Percentiles rank a stretch among this genome's conserved stretches.
phyloP scores from a whole-genome alignment of 2,329 filamentous ascomycete species.

The Juglanconis sp. region DNA sequence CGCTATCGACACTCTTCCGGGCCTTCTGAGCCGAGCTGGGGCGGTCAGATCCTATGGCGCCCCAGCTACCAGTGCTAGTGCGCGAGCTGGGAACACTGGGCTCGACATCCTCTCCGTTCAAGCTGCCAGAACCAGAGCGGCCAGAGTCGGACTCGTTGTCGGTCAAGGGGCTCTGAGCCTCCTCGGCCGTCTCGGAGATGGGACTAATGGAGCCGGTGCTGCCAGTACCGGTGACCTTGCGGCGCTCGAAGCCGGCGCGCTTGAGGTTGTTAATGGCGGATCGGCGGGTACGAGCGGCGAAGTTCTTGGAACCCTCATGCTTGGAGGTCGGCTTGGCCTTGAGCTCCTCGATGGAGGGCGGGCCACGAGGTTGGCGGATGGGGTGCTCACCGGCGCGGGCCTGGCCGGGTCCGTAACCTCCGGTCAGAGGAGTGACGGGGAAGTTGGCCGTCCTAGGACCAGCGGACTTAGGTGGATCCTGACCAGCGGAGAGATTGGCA shows the following conservation, averaged over 20 bases:
- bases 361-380: slow-evolving; percentile 85
- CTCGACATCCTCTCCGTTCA: slow-evolving; percentile 67
- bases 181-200: slow-evolving; percentile 74
- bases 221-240: slow-evolving; percentile 69
- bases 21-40: slow-evolving; percentile 68
- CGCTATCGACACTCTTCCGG: slow-evolving; percentile 61
- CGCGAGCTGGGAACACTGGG: slow-evolving; percentile 71
- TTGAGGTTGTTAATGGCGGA: slow-evolving; percentile 90
- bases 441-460: slow-evolving; percentile 78
- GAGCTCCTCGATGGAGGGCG: slow-evolving; percentile 88
- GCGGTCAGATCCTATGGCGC: slow-evolving; percentile 83
- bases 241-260: slow-evolving; percentile 82
- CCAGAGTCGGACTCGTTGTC: slow-evolving; percentile 74
- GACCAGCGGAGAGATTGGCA: slow-evolving; percentile 37
- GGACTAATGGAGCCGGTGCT: slow-evolving; percentile 81
- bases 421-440: slow-evolving; percentile 75
- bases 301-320: slow-evolving; percentile 96
- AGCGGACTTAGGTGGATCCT: slow-evolving; percentile 53
- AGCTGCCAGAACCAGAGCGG: slow-evolving; percentile 72
- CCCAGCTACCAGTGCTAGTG: slow-evolving; percentile 68
- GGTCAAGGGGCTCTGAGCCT: slow-evolving; percentile 63
- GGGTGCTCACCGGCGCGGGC: slow-evolving; percentile 93
- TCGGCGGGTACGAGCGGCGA: slow-evolving; percentile 85
- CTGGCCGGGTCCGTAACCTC: slow-evolving; percentile 89
- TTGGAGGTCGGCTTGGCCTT: slow-evolving; percentile 85